Evolutionary conservation across 2,329 filamentous ascomycete genomes (phyloP), one percentile per base, ranked within the genome.

Genomic region (Neocatenulostroma microsporum): DNA sequence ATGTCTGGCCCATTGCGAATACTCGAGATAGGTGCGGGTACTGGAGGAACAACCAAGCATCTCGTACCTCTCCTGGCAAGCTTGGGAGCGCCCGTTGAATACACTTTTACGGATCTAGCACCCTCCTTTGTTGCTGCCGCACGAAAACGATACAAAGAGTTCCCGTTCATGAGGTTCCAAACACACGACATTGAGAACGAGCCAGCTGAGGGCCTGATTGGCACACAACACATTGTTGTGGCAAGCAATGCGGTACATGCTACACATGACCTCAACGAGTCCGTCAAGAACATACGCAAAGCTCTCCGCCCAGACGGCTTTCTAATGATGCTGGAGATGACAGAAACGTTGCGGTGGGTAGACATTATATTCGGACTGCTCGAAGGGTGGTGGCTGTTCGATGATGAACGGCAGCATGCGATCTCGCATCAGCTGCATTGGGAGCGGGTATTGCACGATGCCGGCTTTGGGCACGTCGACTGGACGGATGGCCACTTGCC

Each of bases 71-170:
- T 38, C 1, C 48, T 70, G 3, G 39, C 35, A 1, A 17, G 15
- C 0, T 31, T 37, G 0, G 47, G 45, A 6, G 36, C 62, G 2
- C 39, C 42, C 0, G 43, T 67, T n/a, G 37, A 53, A 4, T 69
- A 69, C 38, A 64, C 61, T 1, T 63, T 68, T 39, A 68, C 66
- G 1, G 67, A 70, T 27, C 33, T 71, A 3, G 63, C 66, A 0
- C 21, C 42, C 8, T 47, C 49, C 3, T 34, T 61, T 4, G 49
- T 60, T 0, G 40, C 42, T 3, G 38, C 39, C 10, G 56, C 54
- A 2, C 33, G 42, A 21, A 37, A 37, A n/a, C 40, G 35, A 15
- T 48, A 48, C 24, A 40, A 49, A 15, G 8, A 29, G n/a, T 32
- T 41, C 13, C 12, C 14, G 12, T 42, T 52, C 19, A 48, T 61